phyloP scores from a whole-genome alignment of 768 basidiomycete species.

The Brasilioporus rufonigricans region DNA sequence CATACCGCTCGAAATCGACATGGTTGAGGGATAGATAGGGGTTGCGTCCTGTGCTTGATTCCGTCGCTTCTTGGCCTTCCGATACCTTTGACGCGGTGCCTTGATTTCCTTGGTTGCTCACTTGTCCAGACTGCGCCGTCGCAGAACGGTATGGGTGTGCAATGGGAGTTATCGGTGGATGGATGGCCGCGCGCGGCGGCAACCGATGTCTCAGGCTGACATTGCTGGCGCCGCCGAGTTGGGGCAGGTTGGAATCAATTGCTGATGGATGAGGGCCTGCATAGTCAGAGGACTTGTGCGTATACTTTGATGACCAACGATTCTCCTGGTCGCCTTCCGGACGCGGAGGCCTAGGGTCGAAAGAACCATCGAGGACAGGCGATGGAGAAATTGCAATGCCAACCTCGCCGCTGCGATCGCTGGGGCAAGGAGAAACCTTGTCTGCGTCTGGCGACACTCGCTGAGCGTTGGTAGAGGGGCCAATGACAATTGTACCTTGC shows the following conservation, averaged over 20 bases:
- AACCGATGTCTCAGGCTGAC: slow-evolving; percentile 37
- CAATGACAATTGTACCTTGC: slow-evolving; percentile 19
- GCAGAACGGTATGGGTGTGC: slow-evolving; percentile 27
- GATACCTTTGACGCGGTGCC: neutral
- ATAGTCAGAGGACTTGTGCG: slow-evolving; percentile 33
- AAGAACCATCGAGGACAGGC: slow-evolving; percentile 25
- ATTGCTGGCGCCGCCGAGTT: slow-evolving; percentile 19
- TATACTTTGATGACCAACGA: slow-evolving; percentile 11
- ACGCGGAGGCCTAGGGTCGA: slow-evolving; percentile 8
- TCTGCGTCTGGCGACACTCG: neutral
- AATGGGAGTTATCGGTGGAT: slow-evolving; percentile 27
- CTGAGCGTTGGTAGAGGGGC: neutral
- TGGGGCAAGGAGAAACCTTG: slow-evolving; percentile 31
- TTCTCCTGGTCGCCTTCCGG: neutral
- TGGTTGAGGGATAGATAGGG: slow-evolving; percentile 25
- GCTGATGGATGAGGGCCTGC: slow-evolving; percentile 42
- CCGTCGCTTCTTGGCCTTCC: neutral
- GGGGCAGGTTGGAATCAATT: slow-evolving; percentile 21
- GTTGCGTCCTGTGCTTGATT: neutral
- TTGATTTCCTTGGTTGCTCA: neutral
- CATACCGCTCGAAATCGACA: slow-evolving; percentile 45
- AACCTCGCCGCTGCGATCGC: slow-evolving; percentile 25
- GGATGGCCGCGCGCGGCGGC: slow-evolving; percentile 29
- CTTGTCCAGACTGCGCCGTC: neutral
- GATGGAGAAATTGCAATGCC: slow-evolving; percentile 46